Evolutionary conservation across 1,284 basidiomycete genomes (phyloP).

Genomic region (Rhodofomes roseus): DNA sequence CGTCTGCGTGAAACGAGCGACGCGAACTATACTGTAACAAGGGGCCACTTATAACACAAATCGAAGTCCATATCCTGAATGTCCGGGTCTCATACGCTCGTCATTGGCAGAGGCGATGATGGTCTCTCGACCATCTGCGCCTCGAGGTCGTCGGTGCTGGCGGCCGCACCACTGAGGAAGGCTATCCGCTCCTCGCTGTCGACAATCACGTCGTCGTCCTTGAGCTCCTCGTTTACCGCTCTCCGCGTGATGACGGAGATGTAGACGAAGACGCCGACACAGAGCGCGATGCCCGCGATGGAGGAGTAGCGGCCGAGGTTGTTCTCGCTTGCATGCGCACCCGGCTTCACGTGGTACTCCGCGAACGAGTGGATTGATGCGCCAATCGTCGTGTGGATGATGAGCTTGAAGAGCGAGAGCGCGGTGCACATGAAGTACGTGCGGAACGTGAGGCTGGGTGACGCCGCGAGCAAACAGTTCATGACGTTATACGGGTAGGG

Average conservation of each 20-base stretch:
- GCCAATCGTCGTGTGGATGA: conserved; percentile 82
- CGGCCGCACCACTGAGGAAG: conserved; percentile 34
- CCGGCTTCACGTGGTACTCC: conserved; percentile 47
- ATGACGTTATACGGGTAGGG: conserved; percentile 87
- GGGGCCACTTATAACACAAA: background rate
- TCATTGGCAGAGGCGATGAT: conserved; percentile 9
- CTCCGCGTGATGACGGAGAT: conserved; percentile 74
- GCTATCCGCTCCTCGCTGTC: conserved; percentile 35
- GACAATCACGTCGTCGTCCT: conserved; percentile 38
- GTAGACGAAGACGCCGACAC: conserved; percentile 76
- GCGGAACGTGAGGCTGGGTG: conserved; percentile 74
- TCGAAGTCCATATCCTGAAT: conserved; percentile 5
- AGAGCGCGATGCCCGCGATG: conserved; percentile 65
- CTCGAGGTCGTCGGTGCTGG: conserved; percentile 31
- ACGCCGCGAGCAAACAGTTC: conserved; percentile 86
- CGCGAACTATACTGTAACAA: conserved; percentile 2
- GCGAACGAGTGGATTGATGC: conserved; percentile 81
- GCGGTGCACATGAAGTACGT: conserved; percentile 82
- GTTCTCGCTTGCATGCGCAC: conserved; percentile 36
- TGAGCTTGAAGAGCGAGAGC: conserved; percentile 80
- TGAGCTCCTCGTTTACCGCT: conserved; percentile 78
- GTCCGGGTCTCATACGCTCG: conserved; percentile 3
- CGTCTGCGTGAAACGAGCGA: conserved; percentile 3
- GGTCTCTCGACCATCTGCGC: conserved; percentile 37
- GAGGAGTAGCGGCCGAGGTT: conserved; percentile 65